Evolutionary conservation across 768 basidiomycete genomes (phyloP).

Genomic region (Boletus huronensis): DNA sequence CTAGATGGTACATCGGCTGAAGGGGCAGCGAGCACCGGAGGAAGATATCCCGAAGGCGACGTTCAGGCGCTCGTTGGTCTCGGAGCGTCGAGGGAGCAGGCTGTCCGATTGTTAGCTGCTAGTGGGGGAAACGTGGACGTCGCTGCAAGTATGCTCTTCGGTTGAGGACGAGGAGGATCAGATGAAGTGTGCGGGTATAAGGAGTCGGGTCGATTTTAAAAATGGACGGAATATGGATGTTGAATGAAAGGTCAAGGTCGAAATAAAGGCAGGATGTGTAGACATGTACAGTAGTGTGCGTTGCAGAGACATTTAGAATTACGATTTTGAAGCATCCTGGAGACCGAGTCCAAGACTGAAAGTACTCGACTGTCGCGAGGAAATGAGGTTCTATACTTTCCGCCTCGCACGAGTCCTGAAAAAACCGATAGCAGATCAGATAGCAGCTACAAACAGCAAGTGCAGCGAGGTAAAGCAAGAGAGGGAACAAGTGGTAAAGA

Average conservation of each 20-base stretch:
- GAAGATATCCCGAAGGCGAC: constrained; percentile 52
- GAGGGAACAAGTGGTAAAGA: neutral
- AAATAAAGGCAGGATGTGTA: neutral
- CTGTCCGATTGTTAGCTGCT: constrained; percentile 71
- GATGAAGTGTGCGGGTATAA: neutral
- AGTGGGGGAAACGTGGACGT: constrained; percentile 84
- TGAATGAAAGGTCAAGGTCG: neutral
- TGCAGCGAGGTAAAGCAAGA: neutral
- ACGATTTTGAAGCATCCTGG: neutral
- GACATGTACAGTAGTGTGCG: neutral
- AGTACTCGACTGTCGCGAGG: neutral
- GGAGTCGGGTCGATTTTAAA: neutral
- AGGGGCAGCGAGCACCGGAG: constrained; percentile 41
- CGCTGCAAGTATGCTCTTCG: constrained; percentile 86
- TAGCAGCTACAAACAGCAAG: neutral
- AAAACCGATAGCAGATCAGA: neutral
- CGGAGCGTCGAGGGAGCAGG: constrained; percentile 73
- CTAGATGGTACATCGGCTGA: constrained; percentile 45
- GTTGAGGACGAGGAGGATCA: constrained; percentile 12
- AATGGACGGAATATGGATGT: neutral
- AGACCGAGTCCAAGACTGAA: neutral
- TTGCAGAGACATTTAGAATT: constrained; percentile 2
- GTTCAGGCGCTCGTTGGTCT: constrained; percentile 70
- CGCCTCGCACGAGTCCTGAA: neutral
- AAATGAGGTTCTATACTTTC: neutral